These are phyloP conservation scores for Fusarium torreyae DNA, from an alignment of 2,329 filamentous ascomycete genomes.

Conservation along the genomic window DNA sequence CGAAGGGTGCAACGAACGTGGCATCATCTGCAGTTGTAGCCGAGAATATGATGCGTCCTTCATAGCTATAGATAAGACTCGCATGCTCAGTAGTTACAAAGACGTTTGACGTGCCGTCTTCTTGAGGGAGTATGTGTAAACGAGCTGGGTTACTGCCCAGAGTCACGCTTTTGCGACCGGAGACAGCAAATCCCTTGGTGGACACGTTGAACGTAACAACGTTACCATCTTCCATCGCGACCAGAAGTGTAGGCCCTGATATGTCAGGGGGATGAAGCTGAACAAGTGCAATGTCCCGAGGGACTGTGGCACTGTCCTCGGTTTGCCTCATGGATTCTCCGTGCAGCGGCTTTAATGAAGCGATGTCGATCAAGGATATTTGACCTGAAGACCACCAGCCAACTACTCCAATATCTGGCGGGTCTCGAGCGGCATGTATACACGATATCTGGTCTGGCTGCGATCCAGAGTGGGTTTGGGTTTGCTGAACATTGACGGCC, in stretches of 20 bases:
- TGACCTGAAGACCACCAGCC: conserved; percentile 91
- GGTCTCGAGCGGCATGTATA: conserved; percentile 78
- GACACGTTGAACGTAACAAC: conserved; percentile 87
- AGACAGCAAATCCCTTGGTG: conserved; percentile 72
- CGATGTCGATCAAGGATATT: conserved; percentile 80
- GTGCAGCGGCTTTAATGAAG: conserved; percentile 75
- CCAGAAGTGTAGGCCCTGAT: conserved; percentile 81
- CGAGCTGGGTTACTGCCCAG: conserved; percentile 88
- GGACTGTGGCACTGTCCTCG: conserved; percentile 81
- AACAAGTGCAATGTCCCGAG: conserved; percentile 84
- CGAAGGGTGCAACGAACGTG: conserved; percentile 84
- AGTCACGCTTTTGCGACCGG: conserved; percentile 83
- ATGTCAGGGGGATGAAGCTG: conserved; percentile 77
- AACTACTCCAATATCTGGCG: conserved; percentile 79
- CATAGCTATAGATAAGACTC: conserved; percentile 90
- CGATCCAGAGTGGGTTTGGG: conserved; percentile 64
- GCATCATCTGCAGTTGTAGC: conserved; percentile 93
- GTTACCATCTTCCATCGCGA: conserved; percentile 93
- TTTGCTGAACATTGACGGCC: conserved; percentile 70
- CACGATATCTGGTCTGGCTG: conserved; percentile 83
- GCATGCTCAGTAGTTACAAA: conserved; percentile 96
- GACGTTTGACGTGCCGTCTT: conserved; percentile 79
- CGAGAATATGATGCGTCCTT: conserved; percentile 91
- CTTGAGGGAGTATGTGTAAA: conserved; percentile 82
- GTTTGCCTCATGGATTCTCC: conserved; percentile 73